Percentiles rank a stretch among this genome's conserved stretches.
phyloP scores from a whole-genome alignment of 2,329 filamentous ascomycete genomes.

The Aspergillus pseudoviridinutans region DNA sequence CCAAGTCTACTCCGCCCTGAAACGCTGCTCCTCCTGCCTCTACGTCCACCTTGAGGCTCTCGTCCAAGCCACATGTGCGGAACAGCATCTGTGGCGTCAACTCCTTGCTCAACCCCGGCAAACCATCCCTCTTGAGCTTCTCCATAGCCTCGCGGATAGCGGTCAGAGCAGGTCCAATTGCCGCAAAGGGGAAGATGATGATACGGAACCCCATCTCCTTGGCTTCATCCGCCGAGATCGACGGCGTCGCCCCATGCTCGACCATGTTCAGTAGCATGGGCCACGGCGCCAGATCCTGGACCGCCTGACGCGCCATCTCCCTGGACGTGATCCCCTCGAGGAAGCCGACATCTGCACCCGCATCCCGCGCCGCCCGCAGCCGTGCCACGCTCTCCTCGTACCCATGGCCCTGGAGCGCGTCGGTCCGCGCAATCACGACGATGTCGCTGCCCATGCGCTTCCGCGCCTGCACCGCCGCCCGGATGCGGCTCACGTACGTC shows the following conservation, averaged over 20 bases:
- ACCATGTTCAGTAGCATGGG: conserved; percentile 45
- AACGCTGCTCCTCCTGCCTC: conserved; percentile 36
- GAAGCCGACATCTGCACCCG: conserved; percentile 42
- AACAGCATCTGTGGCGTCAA: conserved; percentile 39
- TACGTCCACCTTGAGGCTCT: conserved; percentile 39
- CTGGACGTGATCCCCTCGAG: conserved; percentile 39
- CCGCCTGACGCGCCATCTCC: conserved; percentile 33
- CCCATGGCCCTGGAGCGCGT: conserved; percentile 33
- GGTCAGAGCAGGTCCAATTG: conserved; percentile 34
- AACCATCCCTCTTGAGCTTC: conserved; percentile 34
- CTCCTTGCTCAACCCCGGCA: conserved; percentile 26
- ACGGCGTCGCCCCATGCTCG: conserved; percentile 41
- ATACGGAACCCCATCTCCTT: conserved; percentile 40
- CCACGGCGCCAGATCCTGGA: conserved; percentile 35
- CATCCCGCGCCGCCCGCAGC: conserved; percentile 36
- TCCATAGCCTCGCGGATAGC: conserved; percentile 36
- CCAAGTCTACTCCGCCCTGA: conserved; percentile 27
- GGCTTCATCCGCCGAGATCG: conserved; percentile 35
- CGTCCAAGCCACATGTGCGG: conserved; percentile 41
- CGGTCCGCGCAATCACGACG: conserved; percentile 43
- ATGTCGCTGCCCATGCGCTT: conserved; percentile 38
- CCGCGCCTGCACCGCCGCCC: conserved; percentile 34
- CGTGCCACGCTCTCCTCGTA: conserved; percentile 39
- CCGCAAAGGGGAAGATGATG: conserved; percentile 42
- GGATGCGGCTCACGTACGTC: conserved; percentile 34